phyloP scores from a whole-genome alignment of 2,329 filamentous ascomycete species.

The Phoma sp. region DNA sequence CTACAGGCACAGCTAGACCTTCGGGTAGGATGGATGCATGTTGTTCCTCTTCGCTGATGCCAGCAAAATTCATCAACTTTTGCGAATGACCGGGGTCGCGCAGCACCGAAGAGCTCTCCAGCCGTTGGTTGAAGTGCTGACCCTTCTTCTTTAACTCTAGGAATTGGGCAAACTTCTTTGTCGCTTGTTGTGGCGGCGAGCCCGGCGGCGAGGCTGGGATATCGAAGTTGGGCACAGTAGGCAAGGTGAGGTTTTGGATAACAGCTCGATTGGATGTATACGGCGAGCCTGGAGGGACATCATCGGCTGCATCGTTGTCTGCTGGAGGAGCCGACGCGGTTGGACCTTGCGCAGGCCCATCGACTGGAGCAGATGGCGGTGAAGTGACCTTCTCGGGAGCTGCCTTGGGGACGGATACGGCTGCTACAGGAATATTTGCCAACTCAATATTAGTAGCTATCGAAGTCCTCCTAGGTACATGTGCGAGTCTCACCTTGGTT shows the following conservation, averaged over 20 bases:
- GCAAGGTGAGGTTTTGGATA: conserved; percentile 75
- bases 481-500: conserved; percentile 48
- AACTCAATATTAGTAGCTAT: conserved; percentile 57
- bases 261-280: conserved; percentile 70
- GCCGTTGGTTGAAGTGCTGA: conserved; percentile 78
- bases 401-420: conserved; percentile 18
- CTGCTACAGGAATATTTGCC: conserved; percentile 29
- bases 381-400: conserved; percentile 14
- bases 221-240: conserved; percentile 72
- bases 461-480: conserved; percentile 39
- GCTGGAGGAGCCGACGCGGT: conserved; percentile 27
- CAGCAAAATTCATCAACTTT: conserved; percentile 74
- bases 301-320: conserved; percentile 21
- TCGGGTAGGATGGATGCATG: conserved; percentile 66
- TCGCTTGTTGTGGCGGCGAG: conserved; percentile 54
- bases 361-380: conserved; percentile 21
- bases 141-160: conserved; percentile 77
- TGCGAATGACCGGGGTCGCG: conserved; percentile 75
- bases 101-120: conserved; percentile 70
- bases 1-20: conserved; percentile 47
- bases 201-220: conserved; percentile 77
- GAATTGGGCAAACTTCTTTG: conserved; percentile 75
- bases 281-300: conserved; percentile 60
- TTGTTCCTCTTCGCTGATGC: conserved; percentile 62
- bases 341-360: conserved; percentile 40